Evolutionary conservation across 1,284 basidiomycete species (phyloP).

Genomic region (Gastroboletus turbinatus): DNA sequence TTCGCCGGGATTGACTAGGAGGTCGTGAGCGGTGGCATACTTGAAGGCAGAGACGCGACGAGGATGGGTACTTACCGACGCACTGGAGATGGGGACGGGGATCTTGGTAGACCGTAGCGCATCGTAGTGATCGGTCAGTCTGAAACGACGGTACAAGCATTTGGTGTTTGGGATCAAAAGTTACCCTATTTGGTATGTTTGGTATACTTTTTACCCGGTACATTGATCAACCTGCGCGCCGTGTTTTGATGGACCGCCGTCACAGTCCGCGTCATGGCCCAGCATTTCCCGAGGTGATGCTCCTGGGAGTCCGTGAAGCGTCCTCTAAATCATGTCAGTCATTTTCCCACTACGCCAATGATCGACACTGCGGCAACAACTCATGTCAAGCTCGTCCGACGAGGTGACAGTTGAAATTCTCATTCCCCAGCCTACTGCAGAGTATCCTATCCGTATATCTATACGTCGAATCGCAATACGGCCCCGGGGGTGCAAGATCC

Average conservation of each 20-base stretch:
- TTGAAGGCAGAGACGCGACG: background rate
- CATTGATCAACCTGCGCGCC: too few species aligned
- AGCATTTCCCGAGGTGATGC: too few species aligned
- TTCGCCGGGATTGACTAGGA: slow-evolving; percentile 16
- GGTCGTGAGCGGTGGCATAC: background rate
- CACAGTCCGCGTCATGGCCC: background rate
- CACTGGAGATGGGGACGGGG: slow-evolving; percentile 58
- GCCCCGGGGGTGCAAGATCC: too few species aligned
- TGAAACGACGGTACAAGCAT: background rate
- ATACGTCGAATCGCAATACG: too few species aligned
- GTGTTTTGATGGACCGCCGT: too few species aligned
- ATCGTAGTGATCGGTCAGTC: slow-evolving; percentile 35
- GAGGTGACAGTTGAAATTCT: too few species aligned
- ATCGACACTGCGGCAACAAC: too few species aligned
- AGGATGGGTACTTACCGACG: slow-evolving; percentile 40
- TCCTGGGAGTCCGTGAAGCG: background rate
- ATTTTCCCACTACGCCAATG: background rate
- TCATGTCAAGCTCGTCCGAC: too few species aligned
- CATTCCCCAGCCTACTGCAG: too few species aligned
- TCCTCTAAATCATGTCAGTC: background rate
- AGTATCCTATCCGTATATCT: too few species aligned
- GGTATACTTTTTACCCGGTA: background rate
- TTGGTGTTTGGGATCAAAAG: background rate
- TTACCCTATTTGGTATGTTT: background rate
- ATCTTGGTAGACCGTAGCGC: slow-evolving; percentile 63